Conservation (phyloP, 1,139 yeast species). For the Debaryomyces subglobosus region DNA sequence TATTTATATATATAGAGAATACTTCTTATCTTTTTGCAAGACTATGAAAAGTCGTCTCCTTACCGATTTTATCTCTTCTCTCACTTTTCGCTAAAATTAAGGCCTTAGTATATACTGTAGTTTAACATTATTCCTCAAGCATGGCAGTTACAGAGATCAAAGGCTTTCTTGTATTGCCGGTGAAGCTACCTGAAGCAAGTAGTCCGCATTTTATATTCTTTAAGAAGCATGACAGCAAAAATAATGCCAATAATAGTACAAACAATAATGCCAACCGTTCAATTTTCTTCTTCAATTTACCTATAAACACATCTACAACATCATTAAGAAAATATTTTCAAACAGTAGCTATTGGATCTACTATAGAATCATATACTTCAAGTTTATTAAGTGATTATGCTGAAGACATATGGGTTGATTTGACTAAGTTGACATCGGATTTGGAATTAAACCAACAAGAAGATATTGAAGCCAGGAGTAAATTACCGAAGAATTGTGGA, state of each 20-base stretch:
- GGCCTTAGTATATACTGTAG: background rate
- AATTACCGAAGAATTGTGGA: slow-evolving; percentile 73
- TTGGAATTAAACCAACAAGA: slow-evolving; percentile 40
- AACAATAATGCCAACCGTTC: slow-evolving; percentile 35
- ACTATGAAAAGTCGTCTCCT: background rate
- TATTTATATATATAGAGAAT: background rate
- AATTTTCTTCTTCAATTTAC: slow-evolving; percentile 77
- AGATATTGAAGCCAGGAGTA: slow-evolving; percentile 32
- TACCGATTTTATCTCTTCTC: slow-evolving; percentile 1
- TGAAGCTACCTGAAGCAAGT: slow-evolving; percentile 38
- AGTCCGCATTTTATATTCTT: slow-evolving; percentile 55
- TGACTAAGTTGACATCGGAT: slow-evolving; percentile 63
- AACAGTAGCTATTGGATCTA: slow-evolving; percentile 60
- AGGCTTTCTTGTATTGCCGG: slow-evolving; percentile 58
- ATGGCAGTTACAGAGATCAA: slow-evolving; percentile 41
- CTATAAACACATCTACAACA: slow-evolving; percentile 58
- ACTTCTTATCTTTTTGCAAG: background rate
- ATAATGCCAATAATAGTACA: slow-evolving; percentile 27
- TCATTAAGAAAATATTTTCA: slow-evolving; percentile 61
- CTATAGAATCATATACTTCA: slow-evolving; percentile 52
- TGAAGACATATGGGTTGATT: slow-evolving; percentile 60
- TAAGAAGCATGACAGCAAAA: slow-evolving; percentile 64
- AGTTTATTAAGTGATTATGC: slow-evolving; percentile 43
- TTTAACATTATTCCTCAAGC: background rate
- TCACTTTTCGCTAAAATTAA: background rate